phyloP scores from a whole-genome alignment of 306 rosid species.

The Phaseolus lunatus region DNA sequence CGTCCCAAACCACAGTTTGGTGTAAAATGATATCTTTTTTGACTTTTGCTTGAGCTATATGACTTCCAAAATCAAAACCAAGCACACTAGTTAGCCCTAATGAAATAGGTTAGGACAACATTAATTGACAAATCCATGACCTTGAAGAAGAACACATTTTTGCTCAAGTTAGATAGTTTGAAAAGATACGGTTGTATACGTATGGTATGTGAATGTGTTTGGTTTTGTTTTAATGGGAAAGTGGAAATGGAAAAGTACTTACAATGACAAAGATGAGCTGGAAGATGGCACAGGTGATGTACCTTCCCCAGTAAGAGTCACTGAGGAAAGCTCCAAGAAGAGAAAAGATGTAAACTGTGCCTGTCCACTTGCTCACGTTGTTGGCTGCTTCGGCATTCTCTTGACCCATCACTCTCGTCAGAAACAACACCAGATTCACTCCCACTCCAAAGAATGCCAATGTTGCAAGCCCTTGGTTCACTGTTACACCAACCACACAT shows the following conservation, averaged over 20 bases:
- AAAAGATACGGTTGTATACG: not conserved
- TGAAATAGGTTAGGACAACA: not conserved
- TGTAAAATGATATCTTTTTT: not conserved
- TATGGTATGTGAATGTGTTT: not conserved
- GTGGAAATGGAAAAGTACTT: constrained; percentile 37
- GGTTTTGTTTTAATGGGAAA: not conserved
- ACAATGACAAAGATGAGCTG: constrained; percentile 67
- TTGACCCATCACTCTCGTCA: constrained; percentile 76
- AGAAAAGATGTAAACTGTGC: constrained; percentile 80
- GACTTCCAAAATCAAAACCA: not conserved
- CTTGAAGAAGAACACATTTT: not conserved
- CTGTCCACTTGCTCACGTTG: constrained; percentile 85
- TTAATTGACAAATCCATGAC: not conserved
- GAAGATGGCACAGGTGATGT: constrained; percentile 43
- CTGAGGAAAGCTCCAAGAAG: constrained; percentile 89
- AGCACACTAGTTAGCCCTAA: not conserved
- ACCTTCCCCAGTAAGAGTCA: constrained; percentile 82
- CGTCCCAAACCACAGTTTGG: not conserved
- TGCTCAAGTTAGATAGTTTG: not conserved
- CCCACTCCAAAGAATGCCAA: constrained; percentile 87
- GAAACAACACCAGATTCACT: constrained; percentile 75
- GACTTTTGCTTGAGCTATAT: not conserved
- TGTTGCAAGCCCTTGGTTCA: constrained; percentile 88
- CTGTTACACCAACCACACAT: constrained; percentile 35
- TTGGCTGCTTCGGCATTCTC: constrained; percentile 86